phyloP scores from a whole-genome alignment of 495 filamentous ascomycete genomes.

The Penicillium ucsense region DNA sequence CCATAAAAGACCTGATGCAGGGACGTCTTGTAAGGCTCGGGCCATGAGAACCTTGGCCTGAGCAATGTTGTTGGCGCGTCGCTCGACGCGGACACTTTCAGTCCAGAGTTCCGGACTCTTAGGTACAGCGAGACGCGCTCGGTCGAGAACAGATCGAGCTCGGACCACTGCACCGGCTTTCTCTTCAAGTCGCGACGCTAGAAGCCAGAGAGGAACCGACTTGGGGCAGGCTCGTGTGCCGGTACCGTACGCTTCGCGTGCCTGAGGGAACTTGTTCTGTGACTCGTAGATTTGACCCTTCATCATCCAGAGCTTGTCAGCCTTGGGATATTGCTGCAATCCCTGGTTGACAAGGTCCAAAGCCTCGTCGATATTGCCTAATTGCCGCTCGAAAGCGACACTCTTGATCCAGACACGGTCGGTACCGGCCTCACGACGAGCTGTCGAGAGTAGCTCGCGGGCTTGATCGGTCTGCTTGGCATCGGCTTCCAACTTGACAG shows the following conservation, averaged over 20 bases:
- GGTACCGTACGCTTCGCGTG: slow-evolving; percentile 81
- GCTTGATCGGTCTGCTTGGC: slow-evolving; percentile 72
- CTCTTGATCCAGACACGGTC: slow-evolving; percentile 96
- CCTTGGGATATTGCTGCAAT: slow-evolving; percentile 75
- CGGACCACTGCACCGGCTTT: slow-evolving; percentile 75
- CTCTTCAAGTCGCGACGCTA: slow-evolving; percentile 83
- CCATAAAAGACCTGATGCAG: slow-evolving; percentile 86
- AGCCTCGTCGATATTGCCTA: slow-evolving; percentile 66
- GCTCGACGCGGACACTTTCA: slow-evolving; percentile 85
- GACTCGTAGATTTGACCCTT: slow-evolving; percentile 95
- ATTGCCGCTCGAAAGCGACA: slow-evolving; percentile 80
- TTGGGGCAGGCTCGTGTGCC: slow-evolving; percentile 80
- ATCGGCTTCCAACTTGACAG: slow-evolving; percentile 90
- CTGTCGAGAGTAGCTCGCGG: slow-evolving; percentile 65
- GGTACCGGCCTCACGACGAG: slow-evolving; percentile 77
- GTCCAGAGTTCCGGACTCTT: slow-evolving; percentile 81
- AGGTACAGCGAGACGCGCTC: slow-evolving; percentile 74
- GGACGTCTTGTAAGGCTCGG: slow-evolving; percentile 79
- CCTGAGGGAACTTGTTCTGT: slow-evolving; percentile 65
- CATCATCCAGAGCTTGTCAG: slow-evolving; percentile 93
- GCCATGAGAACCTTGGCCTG: slow-evolving; percentile 91
- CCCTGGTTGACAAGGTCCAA: slow-evolving; percentile 82
- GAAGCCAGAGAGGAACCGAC: slow-evolving; percentile 78
- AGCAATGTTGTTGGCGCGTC: slow-evolving; percentile 69
- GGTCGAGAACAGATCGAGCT: slow-evolving; percentile 84